Percentiles rank a stretch among this genome's conserved stretches.
These are phyloP conservation scores for Phanerochaete sordida DNA, from an alignment of 768 basidiomycete genomes.

Conservation along the genomic window DNA sequence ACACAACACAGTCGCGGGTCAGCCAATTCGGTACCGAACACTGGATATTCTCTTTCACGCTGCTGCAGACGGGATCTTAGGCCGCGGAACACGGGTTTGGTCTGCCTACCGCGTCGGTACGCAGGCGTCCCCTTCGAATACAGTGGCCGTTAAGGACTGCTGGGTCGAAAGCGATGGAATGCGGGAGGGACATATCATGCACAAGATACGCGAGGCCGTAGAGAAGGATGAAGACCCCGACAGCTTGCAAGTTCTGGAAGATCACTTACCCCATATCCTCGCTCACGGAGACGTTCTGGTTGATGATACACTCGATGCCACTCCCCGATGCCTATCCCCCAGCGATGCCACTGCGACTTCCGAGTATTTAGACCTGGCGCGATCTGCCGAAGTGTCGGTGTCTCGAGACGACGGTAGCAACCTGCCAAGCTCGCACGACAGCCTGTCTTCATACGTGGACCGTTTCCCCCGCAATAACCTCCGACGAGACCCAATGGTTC, in stretches of 20 bases:
- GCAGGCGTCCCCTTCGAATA: too few species aligned
- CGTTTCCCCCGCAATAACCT: not conserved
- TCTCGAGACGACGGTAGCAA: too few species aligned
- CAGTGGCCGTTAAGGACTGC: not conserved
- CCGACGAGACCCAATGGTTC: not conserved
- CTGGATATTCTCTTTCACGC: not conserved
- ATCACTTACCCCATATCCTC: not conserved
- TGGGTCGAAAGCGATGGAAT: not conserved
- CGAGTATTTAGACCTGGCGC: too few species aligned
- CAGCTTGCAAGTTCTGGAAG: not conserved
- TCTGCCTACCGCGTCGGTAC: not conserved
- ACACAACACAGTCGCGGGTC: not conserved
- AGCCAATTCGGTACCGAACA: not conserved
- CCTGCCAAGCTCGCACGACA: not conserved
- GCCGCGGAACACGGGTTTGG: slow-evolving; percentile 18
- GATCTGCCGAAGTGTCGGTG: too few species aligned
- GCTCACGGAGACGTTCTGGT: not conserved
- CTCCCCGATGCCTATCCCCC: too few species aligned
- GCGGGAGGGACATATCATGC: not conserved
- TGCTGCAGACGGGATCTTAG: not conserved
- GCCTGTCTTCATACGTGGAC: not conserved
- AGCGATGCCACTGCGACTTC: too few species aligned
- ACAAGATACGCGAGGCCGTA: not conserved
- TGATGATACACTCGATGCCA: not conserved
- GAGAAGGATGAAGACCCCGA: not conserved